Percentiles rank a stretch among this genome's conserved stretches.
Evolutionary conservation across 192 early-diverging fungal species (phyloP).

Genomic region (Entomortierella beljakovae): DNA sequence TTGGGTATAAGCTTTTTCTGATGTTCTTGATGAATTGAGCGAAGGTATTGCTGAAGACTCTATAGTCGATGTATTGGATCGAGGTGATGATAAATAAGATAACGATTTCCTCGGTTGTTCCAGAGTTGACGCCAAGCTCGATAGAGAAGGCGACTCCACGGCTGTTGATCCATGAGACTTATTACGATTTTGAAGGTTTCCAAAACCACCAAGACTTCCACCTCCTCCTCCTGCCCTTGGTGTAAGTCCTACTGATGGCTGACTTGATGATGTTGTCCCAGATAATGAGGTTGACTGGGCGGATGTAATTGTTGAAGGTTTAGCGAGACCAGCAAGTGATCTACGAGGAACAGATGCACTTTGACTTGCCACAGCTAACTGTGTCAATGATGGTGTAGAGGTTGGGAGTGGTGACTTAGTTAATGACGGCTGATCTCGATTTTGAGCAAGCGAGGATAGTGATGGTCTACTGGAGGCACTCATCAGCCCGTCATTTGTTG

Average conservation of each 20-base stretch:
- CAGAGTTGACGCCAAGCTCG: no score
- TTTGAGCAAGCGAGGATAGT: not conserved
- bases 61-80: no score
- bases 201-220: not conserved
- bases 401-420: not conserved
- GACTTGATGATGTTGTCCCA: not conserved
- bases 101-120: no score
- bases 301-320: not conserved
- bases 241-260: not conserved
- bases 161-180: not conserved
- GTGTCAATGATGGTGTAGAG: conserved; percentile 14
- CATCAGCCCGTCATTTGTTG: not conserved
- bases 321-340: conserved; percentile 9
- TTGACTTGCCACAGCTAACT: conserved; percentile 2
- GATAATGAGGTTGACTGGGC: not conserved
- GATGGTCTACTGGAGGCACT: not conserved
- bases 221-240: conserved; percentile 1
- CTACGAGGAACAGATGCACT: not conserved
- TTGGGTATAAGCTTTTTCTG: no score
- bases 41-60: no score
- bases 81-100: no score
- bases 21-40: no score
- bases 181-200: not conserved
- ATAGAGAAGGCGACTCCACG: not conserved
- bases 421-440: not conserved